A percentile compares a stretch with the other conserved stretches of the same genome.
Conservation (phyloP, 192 early-diverging fungal species). For the Mortierella hygrophila region DNA sequence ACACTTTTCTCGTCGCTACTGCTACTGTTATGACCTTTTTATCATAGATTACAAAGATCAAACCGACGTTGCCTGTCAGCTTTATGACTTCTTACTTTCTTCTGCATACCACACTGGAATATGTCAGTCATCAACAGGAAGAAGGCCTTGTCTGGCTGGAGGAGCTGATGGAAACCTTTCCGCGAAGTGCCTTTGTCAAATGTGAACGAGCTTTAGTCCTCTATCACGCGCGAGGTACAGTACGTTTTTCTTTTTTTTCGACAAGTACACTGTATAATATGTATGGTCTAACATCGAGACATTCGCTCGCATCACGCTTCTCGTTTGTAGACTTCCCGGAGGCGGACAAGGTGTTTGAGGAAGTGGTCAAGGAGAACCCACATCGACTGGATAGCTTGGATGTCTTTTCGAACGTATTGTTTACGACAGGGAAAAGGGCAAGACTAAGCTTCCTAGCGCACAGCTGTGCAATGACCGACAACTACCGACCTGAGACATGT, state of each 20-base stretch:
- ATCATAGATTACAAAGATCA: constrained; percentile 24
- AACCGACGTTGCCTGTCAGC: constrained; percentile 34
- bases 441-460: constrained; percentile 86
- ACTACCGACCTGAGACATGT: constrained; percentile 91
- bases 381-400: constrained; percentile 86
- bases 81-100: constrained; percentile 65
- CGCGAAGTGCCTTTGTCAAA: constrained; percentile 73
- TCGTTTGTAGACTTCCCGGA: constrained; percentile 75
- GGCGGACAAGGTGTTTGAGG: constrained; percentile 77
- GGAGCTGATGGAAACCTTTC: constrained; percentile 66
- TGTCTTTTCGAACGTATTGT: constrained; percentile 90
- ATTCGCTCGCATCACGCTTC: neutral
- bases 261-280: neutral
- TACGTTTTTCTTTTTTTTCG: neutral
- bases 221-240: constrained; percentile 65
- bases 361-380: constrained; percentile 79
- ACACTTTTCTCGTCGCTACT: neutral
- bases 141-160: constrained; percentile 41
- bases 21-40: neutral
- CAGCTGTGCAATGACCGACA: constrained; percentile 75
- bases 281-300: neutral
- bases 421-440: constrained; percentile 76
- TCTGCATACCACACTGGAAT: constrained; percentile 66
- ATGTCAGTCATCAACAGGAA: constrained; percentile 52
- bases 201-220: constrained; percentile 71